These are phyloP conservation scores for Pyronema domesticum DNA, from an alignment of 495 filamentous ascomycete genomes.

Conservation along the genomic window DNA sequence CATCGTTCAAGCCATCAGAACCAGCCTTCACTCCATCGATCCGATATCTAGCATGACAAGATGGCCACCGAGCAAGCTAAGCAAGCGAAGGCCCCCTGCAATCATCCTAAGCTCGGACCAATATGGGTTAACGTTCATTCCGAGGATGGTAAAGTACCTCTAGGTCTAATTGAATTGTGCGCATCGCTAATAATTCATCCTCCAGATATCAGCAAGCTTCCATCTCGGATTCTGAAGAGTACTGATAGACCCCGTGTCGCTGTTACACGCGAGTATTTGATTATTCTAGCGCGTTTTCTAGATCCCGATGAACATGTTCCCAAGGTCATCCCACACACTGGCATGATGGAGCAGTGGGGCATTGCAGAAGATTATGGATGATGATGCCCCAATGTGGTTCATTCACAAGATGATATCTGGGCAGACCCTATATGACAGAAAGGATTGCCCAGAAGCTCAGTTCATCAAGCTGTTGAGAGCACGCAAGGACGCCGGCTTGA, in stretches of 20 bases:
- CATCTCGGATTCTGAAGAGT: conserved; percentile 1
- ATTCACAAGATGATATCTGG: not conserved
- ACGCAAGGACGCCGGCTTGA: conserved; percentile 1
- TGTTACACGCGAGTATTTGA: not conserved
- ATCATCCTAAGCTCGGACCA: not conserved
- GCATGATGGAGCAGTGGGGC: conserved; percentile 6
- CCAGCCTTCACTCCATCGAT: too few species aligned
- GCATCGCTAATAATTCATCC: not conserved
- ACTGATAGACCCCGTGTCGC: not conserved
- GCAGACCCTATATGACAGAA: not conserved
- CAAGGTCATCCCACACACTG: not conserved
- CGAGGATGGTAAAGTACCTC: not conserved
- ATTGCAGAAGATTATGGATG: conserved; percentile 1
- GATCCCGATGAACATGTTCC: conserved; percentile 6
- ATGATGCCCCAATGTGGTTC: not conserved
- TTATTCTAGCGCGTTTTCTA: not conserved
- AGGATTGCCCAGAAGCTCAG: conserved; percentile 1
- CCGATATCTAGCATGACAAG: too few species aligned
- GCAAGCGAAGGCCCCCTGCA: too few species aligned
- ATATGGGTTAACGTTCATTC: conserved; percentile 5
- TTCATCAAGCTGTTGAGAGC: conserved; percentile 5
- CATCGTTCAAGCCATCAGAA: too few species aligned
- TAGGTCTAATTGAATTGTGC: not conserved
- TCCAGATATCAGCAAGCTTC: not conserved
- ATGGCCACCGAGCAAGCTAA: too few species aligned